Conservation (phyloP, 2,329 filamentous ascomycete species). For the Aspergillus brasiliensis region DNA sequence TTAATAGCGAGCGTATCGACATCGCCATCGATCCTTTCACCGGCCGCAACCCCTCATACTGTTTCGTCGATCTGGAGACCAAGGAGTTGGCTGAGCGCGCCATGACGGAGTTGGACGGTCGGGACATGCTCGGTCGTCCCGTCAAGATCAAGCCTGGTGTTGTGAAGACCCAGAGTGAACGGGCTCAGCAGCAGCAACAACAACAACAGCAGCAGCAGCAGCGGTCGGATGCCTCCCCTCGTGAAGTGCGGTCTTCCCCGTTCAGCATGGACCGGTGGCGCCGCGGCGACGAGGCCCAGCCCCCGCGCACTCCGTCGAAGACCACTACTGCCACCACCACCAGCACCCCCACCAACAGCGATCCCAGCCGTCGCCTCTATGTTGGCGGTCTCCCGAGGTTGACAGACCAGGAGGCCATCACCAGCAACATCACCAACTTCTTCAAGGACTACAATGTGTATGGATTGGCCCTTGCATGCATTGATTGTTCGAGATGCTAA, state of each 20-base stretch:
- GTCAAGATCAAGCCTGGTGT: slow-evolving; percentile 68
- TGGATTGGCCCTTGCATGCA: slow-evolving; percentile 13
- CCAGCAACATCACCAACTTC: slow-evolving; percentile 46
- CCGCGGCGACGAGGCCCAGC: slow-evolving; percentile 42
- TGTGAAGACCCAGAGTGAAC: slow-evolving; percentile 50
- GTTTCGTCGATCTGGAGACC: slow-evolving; percentile 68
- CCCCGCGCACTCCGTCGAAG: slow-evolving; percentile 21
- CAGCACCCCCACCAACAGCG: slow-evolving; percentile 23
- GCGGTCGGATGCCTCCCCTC: slow-evolving; percentile 22
- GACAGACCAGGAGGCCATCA: slow-evolving; percentile 44
- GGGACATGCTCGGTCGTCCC: slow-evolving; percentile 58
- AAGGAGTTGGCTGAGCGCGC: slow-evolving; percentile 60
- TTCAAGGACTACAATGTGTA: slow-evolving; percentile 50
- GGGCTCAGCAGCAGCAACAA: slow-evolving; percentile 24
- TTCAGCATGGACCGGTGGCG: slow-evolving; percentile 48
- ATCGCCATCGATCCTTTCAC: slow-evolving; percentile 70
- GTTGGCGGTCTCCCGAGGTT: slow-evolving; percentile 51
- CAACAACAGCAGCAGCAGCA: slow-evolving; percentile 17
- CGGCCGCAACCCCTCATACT: slow-evolving; percentile 71
- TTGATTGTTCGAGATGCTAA: slow-evolving; percentile 2
- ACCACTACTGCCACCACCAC: background rate
- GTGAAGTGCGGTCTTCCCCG: slow-evolving; percentile 22
- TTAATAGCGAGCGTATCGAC: slow-evolving; percentile 59
- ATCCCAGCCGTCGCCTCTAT: slow-evolving; percentile 48
- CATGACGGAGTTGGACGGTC: slow-evolving; percentile 59